Evolutionary conservation across 2,329 filamentous ascomycete species (phyloP), one percentile per base, ranked within the genome.

Genomic region (Aureobasidium sp.): DNA sequence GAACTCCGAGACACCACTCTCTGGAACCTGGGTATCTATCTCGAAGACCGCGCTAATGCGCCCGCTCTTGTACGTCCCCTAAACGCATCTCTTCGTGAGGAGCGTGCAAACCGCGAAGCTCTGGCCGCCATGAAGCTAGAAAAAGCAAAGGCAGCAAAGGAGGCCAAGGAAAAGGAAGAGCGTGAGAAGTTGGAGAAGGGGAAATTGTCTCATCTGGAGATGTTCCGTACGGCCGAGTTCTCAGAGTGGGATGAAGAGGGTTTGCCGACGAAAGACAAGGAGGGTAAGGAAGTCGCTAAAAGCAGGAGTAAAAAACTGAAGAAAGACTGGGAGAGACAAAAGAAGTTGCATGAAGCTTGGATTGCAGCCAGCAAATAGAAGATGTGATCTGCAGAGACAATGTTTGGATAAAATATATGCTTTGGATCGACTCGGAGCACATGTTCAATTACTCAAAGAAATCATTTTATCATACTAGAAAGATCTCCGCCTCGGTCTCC

Each of bases 251-350:
- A 96, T 70, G 86, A 82, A 6, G 87, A 93, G 62, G 92, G 92
- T 0, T 64, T 96, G 65, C 92, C 93, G 2, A 88, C 83, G 0
- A 89, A 86, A 75, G 84, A 91, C 72, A 85, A 84, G 64, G 85
- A 89, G 36, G 91, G 91, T 0, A 86, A 85, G 64, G 90, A 95
- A 67, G 80, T 97, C 41, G 83, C 89, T 5, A 96, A 96, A 79
- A 88, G 82, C 63, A 83, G 85, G 70, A 70, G 77, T 55, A 97
- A 97, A 81, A 92, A 90, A 78, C 74, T 96, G 67, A 86, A 81
- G 76, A 97, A 97, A 79, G 87, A 91, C 61, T 96, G 90, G 90
- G 89, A 95, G 68, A 86, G 81, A 72, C 93, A 97, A 78, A 94
- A 91, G 81, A 95, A 93, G 81, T 73, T 83, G 62, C 87, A 92